Base-by-base conservation (phyloP, 2,329 filamentous ascomycete genomes). In the Cylindrodendrum hubeiense region DNA sequence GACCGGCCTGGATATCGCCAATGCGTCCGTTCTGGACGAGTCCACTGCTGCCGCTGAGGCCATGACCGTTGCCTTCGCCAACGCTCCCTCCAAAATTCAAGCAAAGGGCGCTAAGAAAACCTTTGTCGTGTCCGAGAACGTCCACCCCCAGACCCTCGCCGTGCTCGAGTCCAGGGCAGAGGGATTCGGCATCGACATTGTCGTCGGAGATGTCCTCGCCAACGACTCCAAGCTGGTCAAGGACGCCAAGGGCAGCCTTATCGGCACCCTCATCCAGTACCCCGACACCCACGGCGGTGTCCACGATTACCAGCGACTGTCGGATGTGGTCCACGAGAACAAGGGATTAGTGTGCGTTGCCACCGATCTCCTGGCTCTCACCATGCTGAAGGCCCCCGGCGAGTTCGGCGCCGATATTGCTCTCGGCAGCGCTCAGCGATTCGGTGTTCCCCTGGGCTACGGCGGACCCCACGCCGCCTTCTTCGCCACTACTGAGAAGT, bases 351-450 rank as follows among this genome's bases (percentile, higher is more conserved):
- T 98, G 76, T 93, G 92, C 72, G 94, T 94, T 28, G 95, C 94
- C 7, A 97, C 95, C 2, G 95, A 98, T 77, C 85, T 98, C 44
- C 84, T 98, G 28, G 95, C 95, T 5, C 83, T 98, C 78, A 98
- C 95, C 1, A 82, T 97, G 22, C 86, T 98, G 51, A 95, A 93
- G 63, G 93, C 95, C 1, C 95, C 95, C 0, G 95, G 95, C 56
- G 95, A 98, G 77, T 98, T 95, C 80, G 95, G 95, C 47, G 95
- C 95, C 19, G 95, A 98, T 76, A 93, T 98, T 71, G 95, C 95
- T 9, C 96, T 98, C 77, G 95, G 95, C 71, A 97, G 91, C 76
- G 90, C 95, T 17, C 95, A 98, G 83, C 87, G 95, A 67, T 91
- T 98, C 67, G 95, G 95, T 79, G 93, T 98, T 10, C 95, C 95